Evolutionary conservation across 768 basidiomycete species (phyloP), one percentile per base, ranked within the genome.

Genomic region (Boletus eberwhitei): DNA sequence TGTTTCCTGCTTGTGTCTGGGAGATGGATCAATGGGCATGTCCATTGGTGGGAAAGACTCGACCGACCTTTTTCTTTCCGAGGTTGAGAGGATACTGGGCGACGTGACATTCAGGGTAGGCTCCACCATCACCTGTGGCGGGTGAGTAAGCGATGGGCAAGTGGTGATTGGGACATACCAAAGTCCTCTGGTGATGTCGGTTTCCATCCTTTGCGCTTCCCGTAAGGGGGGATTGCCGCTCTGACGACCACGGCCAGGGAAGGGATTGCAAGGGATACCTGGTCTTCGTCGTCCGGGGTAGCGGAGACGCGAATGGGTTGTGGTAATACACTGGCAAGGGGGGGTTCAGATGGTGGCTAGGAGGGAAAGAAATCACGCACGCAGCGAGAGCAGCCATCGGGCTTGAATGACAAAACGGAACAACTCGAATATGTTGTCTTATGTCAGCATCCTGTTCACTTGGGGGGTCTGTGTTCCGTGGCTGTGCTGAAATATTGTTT

Each of bases 71-170:
- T 82, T 97, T 97, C 74, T 84, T 83, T 52, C 96, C 96, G 81
- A 99, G 86, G 53, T 93, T 92, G 58, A 98, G 71, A 12, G 96
- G 96, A 75, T 97, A 99, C 70, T 99, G 96, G 7, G 97, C 97
- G 49, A 96, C 76, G 79, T 95, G 93, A 71, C 95, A 98, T 76
- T 99, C 93, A 5, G 93, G 93, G 73, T 86, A 92, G 52, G 93
- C 78, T 61, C 92, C 93, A 59, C 93, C 91, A 65, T 92, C 87
- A 54, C 85, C 87, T 89, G 62, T 41, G 48, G 58, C n/a, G 24
- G 37, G 32, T 45, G 26, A 51, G 39, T 43, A 42, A 56, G 37
- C 48, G 39, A 31, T 46, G 7, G 6, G 41, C 6, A 19, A 56
- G 40, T 24, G 36, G 34, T 59, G 55, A 51, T 37, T 58, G 59